Evolutionary conservation across 2,329 filamentous ascomycete species (phyloP).

Genomic region (Exophiala dermatitidis): DNA sequence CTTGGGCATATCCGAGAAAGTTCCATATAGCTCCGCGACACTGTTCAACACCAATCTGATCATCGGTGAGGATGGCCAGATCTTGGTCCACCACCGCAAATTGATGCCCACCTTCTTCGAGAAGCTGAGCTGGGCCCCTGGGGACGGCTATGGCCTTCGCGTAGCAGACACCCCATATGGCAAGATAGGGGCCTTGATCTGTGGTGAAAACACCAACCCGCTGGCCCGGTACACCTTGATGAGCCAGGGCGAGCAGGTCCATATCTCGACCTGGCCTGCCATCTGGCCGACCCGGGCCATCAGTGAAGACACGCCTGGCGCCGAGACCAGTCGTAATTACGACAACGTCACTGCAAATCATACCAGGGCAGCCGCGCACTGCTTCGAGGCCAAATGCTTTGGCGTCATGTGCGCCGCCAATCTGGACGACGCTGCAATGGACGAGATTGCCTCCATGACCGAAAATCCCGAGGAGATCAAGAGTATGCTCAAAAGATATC

Average conservation of each 20-base stretch:
- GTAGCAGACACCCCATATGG: slow-evolving; percentile 43
- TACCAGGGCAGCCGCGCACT: slow-evolving; percentile 49
- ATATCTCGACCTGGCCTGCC: slow-evolving; percentile 51
- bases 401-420: slow-evolving; percentile 45
- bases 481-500: slow-evolving; percentile 33
- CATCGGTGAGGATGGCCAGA: slow-evolving; percentile 39
- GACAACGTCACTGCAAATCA: slow-evolving; percentile 50
- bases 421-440: slow-evolving; percentile 38
- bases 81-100: slow-evolving; percentile 49
- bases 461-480: slow-evolving; percentile 25
- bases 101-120: slow-evolving; percentile 52
- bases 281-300: slow-evolving; percentile 45
- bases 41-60: slow-evolving; percentile 49
- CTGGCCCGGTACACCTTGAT: slow-evolving; percentile 48
- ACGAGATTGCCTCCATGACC: slow-evolving; percentile 31
- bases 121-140: slow-evolving; percentile 49
- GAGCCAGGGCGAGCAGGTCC: slow-evolving; percentile 50
- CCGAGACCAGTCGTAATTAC: slow-evolving; percentile 37
- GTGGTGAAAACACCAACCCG: slow-evolving; percentile 54
- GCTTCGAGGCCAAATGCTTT: slow-evolving; percentile 53
- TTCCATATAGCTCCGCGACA: slow-evolving; percentile 38
- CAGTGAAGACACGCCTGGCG: background rate
- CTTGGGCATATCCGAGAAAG: slow-evolving; percentile 47
- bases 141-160: slow-evolving; percentile 46
- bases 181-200: slow-evolving; percentile 47